A percentile compares a stretch with the other conserved stretches of the same genome.
Evolutionary conservation across 495 filamentous ascomycete genomes (phyloP).

Genomic region (Tirmania nivea): DNA sequence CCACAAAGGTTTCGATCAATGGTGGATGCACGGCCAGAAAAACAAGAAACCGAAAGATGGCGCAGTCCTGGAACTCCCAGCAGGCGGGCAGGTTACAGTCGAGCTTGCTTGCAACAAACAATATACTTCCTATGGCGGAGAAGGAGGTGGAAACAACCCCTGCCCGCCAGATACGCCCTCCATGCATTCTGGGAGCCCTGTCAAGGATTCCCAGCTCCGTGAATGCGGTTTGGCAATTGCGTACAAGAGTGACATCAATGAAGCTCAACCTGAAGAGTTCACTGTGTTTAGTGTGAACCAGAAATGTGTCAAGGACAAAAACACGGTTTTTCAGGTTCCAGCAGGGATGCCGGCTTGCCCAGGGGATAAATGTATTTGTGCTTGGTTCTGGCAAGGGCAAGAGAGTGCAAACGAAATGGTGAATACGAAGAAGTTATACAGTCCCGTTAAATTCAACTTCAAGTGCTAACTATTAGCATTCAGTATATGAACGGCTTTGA

Average conservation of each 20-base stretch:
- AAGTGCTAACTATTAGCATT: background rate
- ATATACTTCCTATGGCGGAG: slow-evolving; percentile 27
- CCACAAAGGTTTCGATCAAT: slow-evolving; percentile 1
- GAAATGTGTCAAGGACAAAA: slow-evolving; percentile 11
- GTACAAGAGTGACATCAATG: slow-evolving; percentile 26
- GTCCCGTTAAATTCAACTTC: background rate
- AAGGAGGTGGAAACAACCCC: slow-evolving; percentile 25
- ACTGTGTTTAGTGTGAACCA: slow-evolving; percentile 31
- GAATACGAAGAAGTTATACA: slow-evolving; percentile 6
- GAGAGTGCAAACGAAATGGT: slow-evolving; percentile 24
- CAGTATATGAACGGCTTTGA: slow-evolving; percentile 34
- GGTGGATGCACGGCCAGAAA: slow-evolving; percentile 15
- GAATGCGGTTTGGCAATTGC: slow-evolving; percentile 35
- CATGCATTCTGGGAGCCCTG: slow-evolving; percentile 26
- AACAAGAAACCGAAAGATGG: slow-evolving; percentile 13
- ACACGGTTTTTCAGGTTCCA: slow-evolving; percentile 27
- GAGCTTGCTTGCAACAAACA: slow-evolving; percentile 33
- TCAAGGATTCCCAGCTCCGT: slow-evolving; percentile 20
- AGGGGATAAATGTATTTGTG: slow-evolving; percentile 30
- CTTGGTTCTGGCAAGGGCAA: slow-evolving; percentile 36
- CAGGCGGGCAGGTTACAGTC: slow-evolving; percentile 30
- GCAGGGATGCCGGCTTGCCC: slow-evolving; percentile 28
- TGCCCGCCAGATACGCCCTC: slow-evolving; percentile 21
- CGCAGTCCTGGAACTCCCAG: slow-evolving; percentile 29
- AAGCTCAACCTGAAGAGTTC: slow-evolving; percentile 32